phyloP scores from a whole-genome alignment of 768 basidiomycete species.

The Multifurca ochricompacta region DNA sequence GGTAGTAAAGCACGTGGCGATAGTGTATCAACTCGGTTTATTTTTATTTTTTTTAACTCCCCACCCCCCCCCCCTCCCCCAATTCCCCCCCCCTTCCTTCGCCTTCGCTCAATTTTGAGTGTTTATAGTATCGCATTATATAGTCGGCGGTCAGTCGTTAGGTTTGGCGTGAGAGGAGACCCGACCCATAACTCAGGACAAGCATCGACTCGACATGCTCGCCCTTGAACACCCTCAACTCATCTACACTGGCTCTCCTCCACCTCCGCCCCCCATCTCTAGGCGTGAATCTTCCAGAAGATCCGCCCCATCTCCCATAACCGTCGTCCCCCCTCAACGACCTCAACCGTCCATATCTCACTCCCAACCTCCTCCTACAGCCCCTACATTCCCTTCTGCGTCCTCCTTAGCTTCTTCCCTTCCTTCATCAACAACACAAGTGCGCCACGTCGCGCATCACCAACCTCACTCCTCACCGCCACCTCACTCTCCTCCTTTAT shows the following conservation, averaged over 20 bases:
- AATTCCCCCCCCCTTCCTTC: too few relatives aligned
- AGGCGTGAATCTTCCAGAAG: slow-evolving; percentile 10
- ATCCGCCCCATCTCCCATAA: slow-evolving; percentile 5
- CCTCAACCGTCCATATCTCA: slow-evolving; percentile 17
- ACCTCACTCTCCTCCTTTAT: slow-evolving; percentile 25
- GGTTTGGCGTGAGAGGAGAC: neutral
- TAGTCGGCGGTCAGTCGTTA: neutral
- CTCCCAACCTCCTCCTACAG: slow-evolving; percentile 22
- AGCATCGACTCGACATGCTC: slow-evolving; percentile 34
- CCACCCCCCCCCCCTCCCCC: too few relatives aligned
- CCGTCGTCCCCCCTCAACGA: slow-evolving; percentile 14
- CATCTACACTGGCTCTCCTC: slow-evolving; percentile 13
- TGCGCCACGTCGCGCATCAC: slow-evolving; percentile 68
- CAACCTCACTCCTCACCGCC: slow-evolving; percentile 25
- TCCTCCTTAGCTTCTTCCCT: slow-evolving; percentile 22
- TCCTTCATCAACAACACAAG: slow-evolving; percentile 53
- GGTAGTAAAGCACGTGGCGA: neutral
- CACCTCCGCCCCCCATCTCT: slow-evolving; percentile 2
- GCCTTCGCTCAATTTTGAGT: neutral
- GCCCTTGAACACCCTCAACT: slow-evolving; percentile 39
- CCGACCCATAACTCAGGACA: neutral
- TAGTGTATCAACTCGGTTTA: neutral
- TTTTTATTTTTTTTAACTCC: slow-evolving; percentile 4
- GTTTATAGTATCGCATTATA: neutral
- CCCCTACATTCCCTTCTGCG: slow-evolving; percentile 27